Conservation (phyloP, 2,329 filamentous ascomycete genomes). For the Ceratocystis diversiconidia region DNA sequence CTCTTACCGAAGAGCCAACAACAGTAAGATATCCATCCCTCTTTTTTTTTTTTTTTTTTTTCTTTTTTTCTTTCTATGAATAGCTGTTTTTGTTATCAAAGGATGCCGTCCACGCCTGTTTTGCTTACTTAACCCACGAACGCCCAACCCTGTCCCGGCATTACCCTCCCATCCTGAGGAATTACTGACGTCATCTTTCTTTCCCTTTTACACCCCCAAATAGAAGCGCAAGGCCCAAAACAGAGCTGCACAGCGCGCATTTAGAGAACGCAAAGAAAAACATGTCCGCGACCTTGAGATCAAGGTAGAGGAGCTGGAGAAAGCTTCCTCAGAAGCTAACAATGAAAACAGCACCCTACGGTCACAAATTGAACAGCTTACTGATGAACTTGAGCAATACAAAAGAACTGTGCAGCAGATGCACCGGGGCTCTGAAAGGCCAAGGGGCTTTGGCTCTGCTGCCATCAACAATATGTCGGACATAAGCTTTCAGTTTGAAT, state of each 20-base stretch:
- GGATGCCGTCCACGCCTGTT: neutral
- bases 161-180: neutral
- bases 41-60: slow-evolving; percentile 21
- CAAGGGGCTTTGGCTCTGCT: slow-evolving; percentile 30
- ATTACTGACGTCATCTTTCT: slow-evolving; percentile 5
- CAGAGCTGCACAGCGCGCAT: slow-evolving; percentile 78
- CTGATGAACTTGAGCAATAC: slow-evolving; percentile 75
- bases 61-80: neutral
- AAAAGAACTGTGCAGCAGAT: slow-evolving; percentile 65
- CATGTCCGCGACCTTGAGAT: slow-evolving; percentile 74
- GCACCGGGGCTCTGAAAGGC: slow-evolving; percentile 23
- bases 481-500: slow-evolving; percentile 87
- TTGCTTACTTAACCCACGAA: neutral
- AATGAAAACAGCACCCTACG: slow-evolving; percentile 75
- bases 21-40: slow-evolving; percentile 49
- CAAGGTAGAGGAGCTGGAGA: slow-evolving; percentile 63
- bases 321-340: slow-evolving; percentile 66
- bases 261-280: slow-evolving; percentile 88
- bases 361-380: slow-evolving; percentile 77
- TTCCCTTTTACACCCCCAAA: slow-evolving; percentile 21
- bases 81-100: neutral
- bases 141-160: neutral
- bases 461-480: slow-evolving; percentile 49
- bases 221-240: slow-evolving; percentile 96
- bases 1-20: slow-evolving; percentile 85